phyloP scores from a whole-genome alignment of 306 rosid genomes.

The Dicorynia guianensis region DNA sequence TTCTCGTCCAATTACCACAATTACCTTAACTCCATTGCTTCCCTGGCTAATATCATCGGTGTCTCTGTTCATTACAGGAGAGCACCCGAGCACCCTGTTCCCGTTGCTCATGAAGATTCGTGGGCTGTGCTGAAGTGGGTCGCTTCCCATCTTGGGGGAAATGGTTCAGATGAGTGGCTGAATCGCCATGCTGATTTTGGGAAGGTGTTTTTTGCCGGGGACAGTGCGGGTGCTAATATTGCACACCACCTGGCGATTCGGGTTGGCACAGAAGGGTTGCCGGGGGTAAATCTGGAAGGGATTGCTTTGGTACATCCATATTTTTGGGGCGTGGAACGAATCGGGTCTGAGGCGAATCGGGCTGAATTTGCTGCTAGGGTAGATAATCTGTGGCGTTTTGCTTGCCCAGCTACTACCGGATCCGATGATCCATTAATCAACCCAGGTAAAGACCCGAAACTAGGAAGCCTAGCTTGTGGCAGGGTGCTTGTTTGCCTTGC shows the following conservation, averaged over 20 bases:
- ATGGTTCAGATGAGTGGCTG: conserved; percentile 67
- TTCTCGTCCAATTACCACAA: conserved; percentile 61
- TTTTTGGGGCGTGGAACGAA: conserved; percentile 65
- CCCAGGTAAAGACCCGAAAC: conserved; percentile 64
- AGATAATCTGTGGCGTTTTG: conserved; percentile 59
- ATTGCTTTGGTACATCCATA: conserved; percentile 62
- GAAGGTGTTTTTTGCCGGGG: conserved; percentile 65
- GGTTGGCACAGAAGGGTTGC: conserved; percentile 48
- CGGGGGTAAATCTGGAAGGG: conserved; percentile 56
- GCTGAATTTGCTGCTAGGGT: background rate
- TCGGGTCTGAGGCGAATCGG: conserved; percentile 44
- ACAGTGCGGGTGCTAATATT: conserved; percentile 78
- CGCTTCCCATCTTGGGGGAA: conserved; percentile 54
- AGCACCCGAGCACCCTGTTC: conserved; percentile 80
- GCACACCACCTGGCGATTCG: conserved; percentile 63
- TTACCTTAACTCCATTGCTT: conserved; percentile 47
- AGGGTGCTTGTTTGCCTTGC: conserved; percentile 73
- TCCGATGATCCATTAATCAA: conserved; percentile 65
- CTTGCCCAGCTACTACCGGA: conserved; percentile 50
- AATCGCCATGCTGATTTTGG: conserved; percentile 55
- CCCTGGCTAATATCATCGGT: conserved; percentile 50
- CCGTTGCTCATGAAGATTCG: conserved; percentile 62
- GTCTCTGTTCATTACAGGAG: conserved; percentile 74
- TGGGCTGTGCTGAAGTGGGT: conserved; percentile 71
- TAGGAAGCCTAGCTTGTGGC: conserved; percentile 52